Conservation (phyloP, 768 basidiomycete species). For the Astraeus odoratus region DNA sequence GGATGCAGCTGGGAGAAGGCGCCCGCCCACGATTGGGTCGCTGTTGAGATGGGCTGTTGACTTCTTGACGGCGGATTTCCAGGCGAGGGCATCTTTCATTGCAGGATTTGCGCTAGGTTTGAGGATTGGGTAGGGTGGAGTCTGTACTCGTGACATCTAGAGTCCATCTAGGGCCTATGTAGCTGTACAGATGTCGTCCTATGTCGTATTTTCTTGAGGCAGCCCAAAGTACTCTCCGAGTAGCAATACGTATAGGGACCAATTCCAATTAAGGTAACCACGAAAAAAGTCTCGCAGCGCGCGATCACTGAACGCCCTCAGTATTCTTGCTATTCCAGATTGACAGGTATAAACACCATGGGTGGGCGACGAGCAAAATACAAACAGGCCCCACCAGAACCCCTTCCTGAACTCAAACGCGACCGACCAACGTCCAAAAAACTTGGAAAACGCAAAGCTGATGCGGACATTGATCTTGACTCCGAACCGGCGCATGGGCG, state of each 20-base stretch:
- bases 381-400: constrained; percentile 69
- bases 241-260: not conserved
- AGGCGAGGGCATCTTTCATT: constrained; percentile 81
- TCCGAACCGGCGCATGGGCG: constrained; percentile 18
- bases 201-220: too few species aligned
- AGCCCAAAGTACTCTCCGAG: too few species aligned
- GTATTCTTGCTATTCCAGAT: not conserved
- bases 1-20: constrained; percentile 46
- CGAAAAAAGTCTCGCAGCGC: constrained; percentile 18
- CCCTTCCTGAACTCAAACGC: constrained; percentile 37
- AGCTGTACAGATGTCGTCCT: too few species aligned
- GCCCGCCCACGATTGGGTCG: constrained; percentile 57
- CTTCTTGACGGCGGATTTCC: constrained; percentile 91
- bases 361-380: constrained; percentile 82
- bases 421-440: constrained; percentile 42
- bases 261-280: constrained; percentile 18
- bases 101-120: constrained; percentile 80
- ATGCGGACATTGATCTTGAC: constrained; percentile 28
- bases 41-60: constrained; percentile 64
- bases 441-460: constrained; percentile 70
- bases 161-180: too few species aligned
- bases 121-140: constrained; percentile 55
- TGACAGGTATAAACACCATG: constrained; percentile 40
- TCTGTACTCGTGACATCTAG: not conserved
- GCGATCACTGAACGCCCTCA: not conserved